Evolutionary conservation across 176 grass and related monocot species (phyloP), one percentile per base, ranked within the genome.

Genomic region (Tillandsia fasciculata): DNA sequence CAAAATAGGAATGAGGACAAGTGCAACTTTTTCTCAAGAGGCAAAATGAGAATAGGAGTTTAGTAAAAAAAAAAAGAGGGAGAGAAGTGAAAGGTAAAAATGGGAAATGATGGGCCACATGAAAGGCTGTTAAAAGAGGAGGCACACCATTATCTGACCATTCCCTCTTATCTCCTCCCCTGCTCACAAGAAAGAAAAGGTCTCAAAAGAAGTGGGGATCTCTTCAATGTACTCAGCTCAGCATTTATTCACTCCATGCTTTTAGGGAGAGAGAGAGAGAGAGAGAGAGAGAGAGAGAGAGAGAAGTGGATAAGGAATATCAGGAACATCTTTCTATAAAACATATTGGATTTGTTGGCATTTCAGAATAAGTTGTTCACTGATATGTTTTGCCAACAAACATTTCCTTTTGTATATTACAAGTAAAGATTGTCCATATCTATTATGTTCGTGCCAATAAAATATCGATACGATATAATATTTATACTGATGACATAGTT

Each of bases 191-290:
- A 52, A 53, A 52, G 68, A 53, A 28, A 24, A 26, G 20, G 49
- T 53, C 56, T 53, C 20, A 26, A 70, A 70, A 53, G 49, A 48
- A 5, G 11, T 52, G 33, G 68, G 50, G 68, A 70, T 70, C 48
- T 52, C 52, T 48, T 17, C 49, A 52, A 70, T 42, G 68, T 11
- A 51, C 67, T 23, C 22, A 53, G 8, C 49, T 52, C 50, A 70
- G 49, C 67, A 53, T 51, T 28, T 11, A 26, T 70, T 70, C 50
- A 70, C 26, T 70, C 67, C 67, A 70, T 52, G 49, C n/a, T 49
- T 70, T 53, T 70, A 48, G 48, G 66, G 66, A 10, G 12, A 17
- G 18, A 4, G 66, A 11, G 28, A 29, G 28, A 29, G 28, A 29
- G 29, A 3, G 66, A 11, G 27, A 28, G n/a, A n/a, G n/a, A n/a